Evolutionary conservation across 768 basidiomycete species (phyloP).

Genomic region (Leccinum aurantiacum): DNA sequence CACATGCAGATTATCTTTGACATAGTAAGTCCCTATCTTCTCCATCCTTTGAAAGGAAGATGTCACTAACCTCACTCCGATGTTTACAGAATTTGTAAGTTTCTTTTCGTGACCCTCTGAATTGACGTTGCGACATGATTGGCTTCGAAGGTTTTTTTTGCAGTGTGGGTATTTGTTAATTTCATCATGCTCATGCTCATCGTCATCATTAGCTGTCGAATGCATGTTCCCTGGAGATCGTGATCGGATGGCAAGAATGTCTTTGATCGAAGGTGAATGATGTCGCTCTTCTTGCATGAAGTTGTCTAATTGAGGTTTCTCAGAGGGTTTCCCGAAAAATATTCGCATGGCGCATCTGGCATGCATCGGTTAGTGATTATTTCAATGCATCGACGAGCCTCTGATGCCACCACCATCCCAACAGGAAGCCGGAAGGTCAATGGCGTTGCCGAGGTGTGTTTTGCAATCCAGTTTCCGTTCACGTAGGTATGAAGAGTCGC

Average conservation of each 20-base stretch:
- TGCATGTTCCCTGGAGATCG: slow-evolving; percentile 86
- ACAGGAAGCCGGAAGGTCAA: slow-evolving; percentile 82
- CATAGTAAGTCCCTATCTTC: slow-evolving; percentile 54
- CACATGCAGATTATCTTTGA: slow-evolving; percentile 94
- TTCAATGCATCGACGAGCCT: not conserved
- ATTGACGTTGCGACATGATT: not conserved
- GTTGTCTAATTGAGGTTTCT: not conserved
- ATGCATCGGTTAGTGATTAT: slow-evolving; percentile 56
- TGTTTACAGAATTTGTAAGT: slow-evolving; percentile 39
- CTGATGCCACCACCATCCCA: slow-evolving; percentile 2
- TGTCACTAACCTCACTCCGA: slow-evolving; percentile 15
- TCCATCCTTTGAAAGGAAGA: not conserved
- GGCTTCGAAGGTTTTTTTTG: slow-evolving; percentile 47
- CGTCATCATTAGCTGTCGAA: slow-evolving; percentile 61
- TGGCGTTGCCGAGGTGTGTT: slow-evolving; percentile 83
- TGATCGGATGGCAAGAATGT: slow-evolving; percentile 81
- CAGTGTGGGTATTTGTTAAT: slow-evolving; percentile 48
- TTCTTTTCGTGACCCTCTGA: not conserved
- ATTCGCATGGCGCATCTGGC: slow-evolving; percentile 92
- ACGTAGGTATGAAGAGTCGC: not conserved
- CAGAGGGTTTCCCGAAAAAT: slow-evolving; percentile 84
- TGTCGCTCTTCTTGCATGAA: not conserved
- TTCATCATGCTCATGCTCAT: slow-evolving; percentile 2
- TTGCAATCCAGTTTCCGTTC: not conserved
- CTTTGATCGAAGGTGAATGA: slow-evolving; percentile 77